Base-by-base conservation (phyloP, 2,329 filamentous ascomycete genomes). In the Plectosphaerella sp. region DNA sequence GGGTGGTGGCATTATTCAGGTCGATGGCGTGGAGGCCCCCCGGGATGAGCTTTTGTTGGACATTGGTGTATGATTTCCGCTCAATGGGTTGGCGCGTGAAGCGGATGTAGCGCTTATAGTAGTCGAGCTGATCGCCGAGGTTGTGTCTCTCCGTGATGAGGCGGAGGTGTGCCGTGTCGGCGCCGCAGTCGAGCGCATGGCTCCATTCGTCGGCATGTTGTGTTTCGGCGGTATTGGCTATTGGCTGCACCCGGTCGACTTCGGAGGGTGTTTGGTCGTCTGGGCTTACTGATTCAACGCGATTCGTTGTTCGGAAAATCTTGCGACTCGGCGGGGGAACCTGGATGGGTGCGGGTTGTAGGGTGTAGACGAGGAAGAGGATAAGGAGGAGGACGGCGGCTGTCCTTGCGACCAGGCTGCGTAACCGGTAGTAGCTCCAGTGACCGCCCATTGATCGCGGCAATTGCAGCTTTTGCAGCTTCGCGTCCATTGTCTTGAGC, bases 51-150 rank as follows among this genome's bases (percentile, higher is more conserved):
- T 68, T 67, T 49, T 79, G 72, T 12, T 72, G 56, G 8, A 83
- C 58, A 55, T 72, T 73, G n/a, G 78, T 82, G 56, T 82, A 70
- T 15, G 72, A 71, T 59, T 76, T 76, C 39, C 80, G 72, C 45
- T 71, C 57, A 24, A 82, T 73, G 51, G 76, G 73, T 49, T 77
- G 64, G 39, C 78, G 75, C 39, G 71, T 72, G 54, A 79, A 76
- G 57, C 75, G 75, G 22, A 83, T 67, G 58, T 82, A 80, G 51
- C 80, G 73, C 65, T 79, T 79, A 53, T 75, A 71, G 66, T 83
- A 83, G 57, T 83, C 75, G 57, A 83, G 77, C 39, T 70, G 70
- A 41, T 78, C 72, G 22, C 72, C 68, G 12, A 84, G 69, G 10
- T 68, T 64, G 58, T 78, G 78, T 55, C 71, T 73, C 24, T 74